These are phyloP conservation scores for Globisporangium nagaii DNA, from an alignment of 352 stramenopile genomes.

Conservation along the genomic window DNA sequence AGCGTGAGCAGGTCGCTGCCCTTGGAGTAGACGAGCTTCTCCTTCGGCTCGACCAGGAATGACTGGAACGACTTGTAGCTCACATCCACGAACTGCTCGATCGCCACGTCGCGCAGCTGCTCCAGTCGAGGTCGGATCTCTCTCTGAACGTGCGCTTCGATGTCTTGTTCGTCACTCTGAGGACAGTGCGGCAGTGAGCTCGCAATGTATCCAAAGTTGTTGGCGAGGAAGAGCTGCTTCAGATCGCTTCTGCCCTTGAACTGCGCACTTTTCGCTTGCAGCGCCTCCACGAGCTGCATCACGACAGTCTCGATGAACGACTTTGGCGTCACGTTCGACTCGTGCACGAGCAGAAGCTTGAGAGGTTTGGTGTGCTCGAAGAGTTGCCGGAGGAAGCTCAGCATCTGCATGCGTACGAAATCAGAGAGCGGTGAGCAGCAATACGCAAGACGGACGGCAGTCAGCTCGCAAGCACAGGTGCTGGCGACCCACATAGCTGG, in stretches of 20 bases:
- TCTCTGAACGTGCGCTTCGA: slow-evolving; percentile 45
- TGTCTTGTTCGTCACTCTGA: slow-evolving; percentile 28
- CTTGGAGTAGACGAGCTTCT: slow-evolving; percentile 85
- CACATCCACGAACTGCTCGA: slow-evolving; percentile 77
- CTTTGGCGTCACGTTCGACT: slow-evolving; percentile 40
- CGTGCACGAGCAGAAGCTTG: slow-evolving; percentile 45
- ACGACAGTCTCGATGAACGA: slow-evolving; percentile 60
- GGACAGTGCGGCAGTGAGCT: slow-evolving; percentile 65
- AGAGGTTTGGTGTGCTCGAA: slow-evolving; percentile 64
- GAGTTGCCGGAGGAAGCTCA: slow-evolving; percentile 71
- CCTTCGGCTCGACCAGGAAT: slow-evolving; percentile 70
- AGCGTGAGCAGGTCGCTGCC: slow-evolving; percentile 79
- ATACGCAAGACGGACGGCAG: neutral
- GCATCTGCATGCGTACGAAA: slow-evolving; percentile 36
- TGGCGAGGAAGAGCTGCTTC: slow-evolving; percentile 89
- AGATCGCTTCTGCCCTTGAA: slow-evolving; percentile 52
- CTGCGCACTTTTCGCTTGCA: slow-evolving; percentile 45
- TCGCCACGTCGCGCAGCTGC: slow-evolving; percentile 79
- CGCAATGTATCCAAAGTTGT: slow-evolving; percentile 91
- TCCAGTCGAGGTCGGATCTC: slow-evolving; percentile 81
- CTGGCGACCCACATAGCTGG: slow-evolving; percentile 53
- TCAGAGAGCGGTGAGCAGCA: no score
- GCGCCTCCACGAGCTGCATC: slow-evolving; percentile 59
- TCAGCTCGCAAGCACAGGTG: neutral
- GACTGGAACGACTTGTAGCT: slow-evolving; percentile 66